Conservation (phyloP, 2,329 filamentous ascomycete species). For the Exserohilum turcica region DNA sequence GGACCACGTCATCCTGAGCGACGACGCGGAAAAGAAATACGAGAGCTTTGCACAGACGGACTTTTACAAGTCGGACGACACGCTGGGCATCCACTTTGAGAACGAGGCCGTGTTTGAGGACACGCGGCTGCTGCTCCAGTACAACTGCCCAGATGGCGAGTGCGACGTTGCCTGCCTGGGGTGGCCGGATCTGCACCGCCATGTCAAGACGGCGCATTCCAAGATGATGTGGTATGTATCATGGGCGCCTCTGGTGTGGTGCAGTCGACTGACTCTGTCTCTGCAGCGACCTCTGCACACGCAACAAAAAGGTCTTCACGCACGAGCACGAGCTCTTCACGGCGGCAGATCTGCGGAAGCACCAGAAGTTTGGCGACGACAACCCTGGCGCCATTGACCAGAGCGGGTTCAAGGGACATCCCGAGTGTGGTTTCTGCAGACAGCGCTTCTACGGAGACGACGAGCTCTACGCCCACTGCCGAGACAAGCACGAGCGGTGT, state of each 20-base stretch:
- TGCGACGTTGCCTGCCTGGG: constrained; percentile 86
- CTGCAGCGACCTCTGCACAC: constrained; percentile 76
- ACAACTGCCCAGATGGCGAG: constrained; percentile 86
- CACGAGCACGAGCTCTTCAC: constrained; percentile 96
- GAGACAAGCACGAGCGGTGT: constrained; percentile 91
- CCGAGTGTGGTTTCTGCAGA: constrained; percentile 89
- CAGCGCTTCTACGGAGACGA: constrained; percentile 95
- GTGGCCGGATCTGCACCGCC: constrained; percentile 77
- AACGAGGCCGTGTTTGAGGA: constrained; percentile 89
- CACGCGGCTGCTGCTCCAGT: constrained; percentile 82
- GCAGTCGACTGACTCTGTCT: constrained; percentile 12
- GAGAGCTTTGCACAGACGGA: constrained; percentile 79
- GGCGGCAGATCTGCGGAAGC: constrained; percentile 76
- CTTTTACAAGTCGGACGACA: constrained; percentile 78
- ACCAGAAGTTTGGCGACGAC: constrained; percentile 91
- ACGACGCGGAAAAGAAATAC: constrained; percentile 78
- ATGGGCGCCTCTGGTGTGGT: neutral
- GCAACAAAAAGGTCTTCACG: constrained; percentile 97
- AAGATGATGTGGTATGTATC: constrained; percentile 77
- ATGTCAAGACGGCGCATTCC: constrained; percentile 80
- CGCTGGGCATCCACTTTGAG: constrained; percentile 89
- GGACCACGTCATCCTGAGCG: constrained; percentile 87
- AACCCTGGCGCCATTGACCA: constrained; percentile 87
- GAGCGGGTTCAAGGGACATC: constrained; percentile 95
- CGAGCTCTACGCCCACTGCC: constrained; percentile 90